Conservation (phyloP, 1,284 basidiomycete species). For the Mixia osmundae region DNA sequence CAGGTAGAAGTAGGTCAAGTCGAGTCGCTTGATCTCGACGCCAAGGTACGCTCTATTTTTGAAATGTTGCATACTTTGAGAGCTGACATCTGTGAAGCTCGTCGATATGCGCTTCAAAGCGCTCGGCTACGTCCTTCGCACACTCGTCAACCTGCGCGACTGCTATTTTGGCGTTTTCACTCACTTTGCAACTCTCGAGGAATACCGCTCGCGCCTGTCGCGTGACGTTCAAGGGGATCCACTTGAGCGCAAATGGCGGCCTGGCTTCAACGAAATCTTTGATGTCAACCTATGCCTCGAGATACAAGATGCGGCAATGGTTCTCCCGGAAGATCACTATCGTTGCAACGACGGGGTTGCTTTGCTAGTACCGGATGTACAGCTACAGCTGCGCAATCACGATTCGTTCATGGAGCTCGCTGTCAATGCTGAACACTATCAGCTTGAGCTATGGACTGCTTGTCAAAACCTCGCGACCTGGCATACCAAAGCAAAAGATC, state of each 20-base stretch:
- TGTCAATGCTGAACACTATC: constrained; percentile 35
- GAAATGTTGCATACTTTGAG: constrained; percentile 6
- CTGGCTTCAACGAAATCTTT: constrained; percentile 34
- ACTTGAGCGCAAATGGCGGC: constrained; percentile 45
- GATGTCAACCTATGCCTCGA: constrained; percentile 41
- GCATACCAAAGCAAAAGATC: background rate
- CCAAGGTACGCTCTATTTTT: constrained; percentile 29
- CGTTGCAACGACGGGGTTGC: constrained; percentile 37
- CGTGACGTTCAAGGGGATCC: constrained; percentile 42
- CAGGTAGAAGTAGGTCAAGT: constrained; percentile 41
- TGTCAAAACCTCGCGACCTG: background rate
- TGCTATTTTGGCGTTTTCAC: constrained; percentile 84
- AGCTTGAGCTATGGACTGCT: constrained; percentile 5
- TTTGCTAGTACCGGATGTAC: constrained; percentile 39
- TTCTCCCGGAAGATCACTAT: constrained; percentile 38
- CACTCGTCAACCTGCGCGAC: constrained; percentile 62
- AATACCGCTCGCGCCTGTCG: constrained; percentile 48
- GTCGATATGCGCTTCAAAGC: constrained; percentile 38
- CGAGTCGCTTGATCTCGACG: constrained; percentile 47
- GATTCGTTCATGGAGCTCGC: constrained; percentile 76
- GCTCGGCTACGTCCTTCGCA: constrained; percentile 63
- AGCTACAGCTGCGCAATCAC: constrained; percentile 49
- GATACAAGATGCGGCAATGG: constrained; percentile 32
- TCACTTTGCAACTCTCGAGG: constrained; percentile 53
- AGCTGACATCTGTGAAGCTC: constrained; percentile 14